Conservation (phyloP, 345 rosid species). For the Lumnitzera racemosa region DNA sequence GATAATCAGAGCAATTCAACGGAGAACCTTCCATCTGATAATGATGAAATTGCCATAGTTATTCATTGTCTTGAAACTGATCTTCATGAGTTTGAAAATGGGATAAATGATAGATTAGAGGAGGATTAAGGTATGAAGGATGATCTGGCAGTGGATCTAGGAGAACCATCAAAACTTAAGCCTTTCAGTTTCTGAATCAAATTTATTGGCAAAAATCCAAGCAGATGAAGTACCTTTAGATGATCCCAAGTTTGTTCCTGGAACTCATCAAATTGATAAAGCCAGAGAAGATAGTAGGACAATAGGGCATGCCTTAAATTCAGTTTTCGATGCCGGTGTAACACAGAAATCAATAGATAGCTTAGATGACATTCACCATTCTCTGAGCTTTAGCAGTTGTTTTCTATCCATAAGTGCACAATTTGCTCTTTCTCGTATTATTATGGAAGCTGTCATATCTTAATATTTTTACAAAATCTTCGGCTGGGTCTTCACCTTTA, state of each 20-base stretch:
- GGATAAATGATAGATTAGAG: conserved; percentile 20
- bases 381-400: too few species aligned
- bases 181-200: conserved; percentile 24
- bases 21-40: conserved; percentile 43
- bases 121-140: conserved; percentile 15
- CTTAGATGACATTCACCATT: too few species aligned
- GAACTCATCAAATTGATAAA: conserved; percentile 14
- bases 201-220: conserved; percentile 4
- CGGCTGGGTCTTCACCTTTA: too few species aligned
- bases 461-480: too few species aligned
- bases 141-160: too few species aligned
- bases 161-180: conserved; percentile 29
- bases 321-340: conserved; percentile 18
- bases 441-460: too few species aligned
- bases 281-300: background rate
- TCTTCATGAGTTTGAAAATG: conserved; percentile 21
- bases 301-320: background rate
- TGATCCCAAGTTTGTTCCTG: conserved; percentile 26
- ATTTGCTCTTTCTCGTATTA: too few species aligned
- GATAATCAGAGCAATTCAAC: conserved; percentile 47
- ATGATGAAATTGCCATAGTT: conserved; percentile 34
- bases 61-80: conserved; percentile 26
- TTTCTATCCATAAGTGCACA: too few species aligned
- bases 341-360: conserved; percentile 22
- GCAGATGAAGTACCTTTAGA: conserved; percentile 14